Evolutionary conservation across 176 grass and related monocot genomes (phyloP).

Genomic region (Carex myosuroides): DNA sequence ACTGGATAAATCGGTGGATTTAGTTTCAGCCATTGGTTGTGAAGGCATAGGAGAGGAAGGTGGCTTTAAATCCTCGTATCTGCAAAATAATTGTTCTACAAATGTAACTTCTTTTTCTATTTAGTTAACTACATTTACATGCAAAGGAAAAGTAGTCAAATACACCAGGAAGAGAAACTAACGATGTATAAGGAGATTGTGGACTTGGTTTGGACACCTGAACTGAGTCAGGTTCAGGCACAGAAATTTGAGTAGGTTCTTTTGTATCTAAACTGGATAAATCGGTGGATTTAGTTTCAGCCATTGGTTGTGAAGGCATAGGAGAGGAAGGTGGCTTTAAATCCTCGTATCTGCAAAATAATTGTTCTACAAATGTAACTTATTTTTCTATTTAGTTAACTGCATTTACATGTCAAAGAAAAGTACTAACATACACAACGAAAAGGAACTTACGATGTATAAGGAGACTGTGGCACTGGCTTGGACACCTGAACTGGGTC

Average conservation of each 20-base stretch:
- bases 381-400: neutral
- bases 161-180: conserved; percentile 8
- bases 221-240: neutral
- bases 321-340: conserved; percentile 35
- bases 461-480: conserved; percentile 29
- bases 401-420: conserved; percentile 9
- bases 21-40: conserved; percentile 4
- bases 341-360: conserved; percentile 30
- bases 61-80: conserved; percentile 36
- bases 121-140: neutral
- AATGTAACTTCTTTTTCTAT: neutral
- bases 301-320: conserved; percentile 22
- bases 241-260: neutral
- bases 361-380: neutral
- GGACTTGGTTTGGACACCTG: conserved; percentile 14
- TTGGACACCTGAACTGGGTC: neutral
- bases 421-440: neutral
- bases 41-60: conserved; percentile 32
- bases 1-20: neutral
- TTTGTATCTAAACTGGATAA: neutral
- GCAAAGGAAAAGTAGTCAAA: neutral
- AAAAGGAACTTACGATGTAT: conserved; percentile 28
- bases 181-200: conserved; percentile 35
- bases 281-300: neutral
- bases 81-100: neutral